Percentiles rank a stretch among this genome's conserved stretches.
phyloP scores from a whole-genome alignment of 768 basidiomycete species.

The Mycena polygramma region DNA sequence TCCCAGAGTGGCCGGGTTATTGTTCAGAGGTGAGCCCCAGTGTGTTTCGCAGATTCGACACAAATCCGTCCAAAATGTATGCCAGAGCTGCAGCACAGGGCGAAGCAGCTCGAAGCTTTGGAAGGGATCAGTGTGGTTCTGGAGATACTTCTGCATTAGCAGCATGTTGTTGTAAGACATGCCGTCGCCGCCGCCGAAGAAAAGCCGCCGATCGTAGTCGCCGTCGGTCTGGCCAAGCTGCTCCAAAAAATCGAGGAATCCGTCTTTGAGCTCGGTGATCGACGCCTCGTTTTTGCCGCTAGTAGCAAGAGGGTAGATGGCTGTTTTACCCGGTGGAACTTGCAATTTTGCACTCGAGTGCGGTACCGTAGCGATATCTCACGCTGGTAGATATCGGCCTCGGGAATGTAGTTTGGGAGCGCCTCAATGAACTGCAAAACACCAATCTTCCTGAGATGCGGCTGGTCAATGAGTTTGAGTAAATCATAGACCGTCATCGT shows the following conservation, averaged over 20 bases:
- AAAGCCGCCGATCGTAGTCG: slow-evolving; percentile 18
- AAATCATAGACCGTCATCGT: too few relatives aligned
- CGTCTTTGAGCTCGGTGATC: neutral
- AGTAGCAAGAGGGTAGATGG: too few relatives aligned
- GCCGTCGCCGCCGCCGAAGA: slow-evolving; percentile 51
- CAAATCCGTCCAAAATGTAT: slow-evolving; percentile 37
- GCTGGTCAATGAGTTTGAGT: too few relatives aligned
- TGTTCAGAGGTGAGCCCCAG: slow-evolving; percentile 37
- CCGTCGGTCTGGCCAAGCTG: too few relatives aligned
- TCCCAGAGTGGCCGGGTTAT: slow-evolving; percentile 39
- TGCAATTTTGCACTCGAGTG: too few relatives aligned
- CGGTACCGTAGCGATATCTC: too few relatives aligned
- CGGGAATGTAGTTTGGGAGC: too few relatives aligned
- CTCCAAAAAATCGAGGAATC: too few relatives aligned
- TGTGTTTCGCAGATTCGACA: slow-evolving; percentile 32
- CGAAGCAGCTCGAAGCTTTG: slow-evolving; percentile 39
- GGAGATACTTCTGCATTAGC: slow-evolving; percentile 27
- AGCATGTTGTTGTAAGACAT: slow-evolving; percentile 45
- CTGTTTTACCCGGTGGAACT: too few relatives aligned
- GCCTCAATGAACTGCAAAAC: too few relatives aligned
- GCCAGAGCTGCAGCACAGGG: slow-evolving; percentile 48
- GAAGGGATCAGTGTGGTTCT: slow-evolving; percentile 36
- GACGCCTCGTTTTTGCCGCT: neutral
- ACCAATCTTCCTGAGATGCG: too few relatives aligned
- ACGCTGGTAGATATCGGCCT: too few relatives aligned